Percentiles rank a stretch among this genome's conserved stretches.
Conservation (phyloP, 192 early-diverging fungal genomes). For the Coemansia sp. region DNA sequence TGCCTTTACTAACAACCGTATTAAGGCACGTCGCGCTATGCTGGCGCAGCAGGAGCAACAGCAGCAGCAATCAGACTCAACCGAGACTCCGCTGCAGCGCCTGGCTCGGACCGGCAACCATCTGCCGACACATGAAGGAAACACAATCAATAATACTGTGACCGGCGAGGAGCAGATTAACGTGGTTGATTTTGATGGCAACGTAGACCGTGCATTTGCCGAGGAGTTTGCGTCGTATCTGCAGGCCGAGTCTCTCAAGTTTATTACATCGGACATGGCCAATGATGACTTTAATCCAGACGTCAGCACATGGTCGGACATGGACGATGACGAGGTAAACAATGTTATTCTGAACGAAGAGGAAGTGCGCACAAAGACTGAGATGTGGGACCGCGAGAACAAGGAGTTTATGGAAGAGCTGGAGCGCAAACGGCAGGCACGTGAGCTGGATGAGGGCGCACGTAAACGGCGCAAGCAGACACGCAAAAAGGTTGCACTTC, state of each 20-base stretch:
- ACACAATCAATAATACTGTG: neutral
- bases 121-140: neutral
- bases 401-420: constrained; percentile 74
- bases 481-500: constrained; percentile 26
- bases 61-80: constrained; percentile 8
- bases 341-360: constrained; percentile 66
- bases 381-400: constrained; percentile 86
- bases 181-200: constrained; percentile 8
- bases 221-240: constrained; percentile 36
- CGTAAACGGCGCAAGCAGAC: constrained; percentile 38
- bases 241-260: constrained; percentile 17
- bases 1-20: constrained; percentile 61
- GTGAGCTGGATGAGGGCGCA: constrained; percentile 20
- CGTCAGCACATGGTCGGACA: constrained; percentile 55
- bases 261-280: constrained; percentile 15
- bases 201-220: constrained; percentile 22
- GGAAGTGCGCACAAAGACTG: constrained; percentile 75
- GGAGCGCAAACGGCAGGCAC: constrained; percentile 44
- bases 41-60: constrained; percentile 7
- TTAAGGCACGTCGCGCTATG: constrained; percentile 47
- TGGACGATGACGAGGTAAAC: constrained; percentile 76
- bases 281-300: constrained; percentile 26
- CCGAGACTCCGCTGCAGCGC: constrained; percentile 9
- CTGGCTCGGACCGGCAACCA: constrained; percentile 5
- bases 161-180: neutral